Evolutionary conservation across 192 early-diverging fungal species (phyloP).

Genomic region (Gigaspora rosea): DNA sequence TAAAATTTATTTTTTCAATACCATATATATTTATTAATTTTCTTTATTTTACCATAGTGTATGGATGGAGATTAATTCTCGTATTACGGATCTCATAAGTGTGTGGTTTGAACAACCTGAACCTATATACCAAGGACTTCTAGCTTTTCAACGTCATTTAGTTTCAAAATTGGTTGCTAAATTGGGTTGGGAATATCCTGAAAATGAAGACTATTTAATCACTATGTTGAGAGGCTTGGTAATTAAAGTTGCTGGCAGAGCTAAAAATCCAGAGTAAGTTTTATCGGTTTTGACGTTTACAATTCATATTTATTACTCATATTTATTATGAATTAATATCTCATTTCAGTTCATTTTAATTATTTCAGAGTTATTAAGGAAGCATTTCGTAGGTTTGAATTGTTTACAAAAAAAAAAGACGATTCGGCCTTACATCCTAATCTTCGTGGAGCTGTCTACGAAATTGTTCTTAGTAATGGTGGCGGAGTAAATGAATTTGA

Average conservation of each 20-base stretch:
- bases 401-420: conserved; percentile 64
- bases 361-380: conserved; percentile 54
- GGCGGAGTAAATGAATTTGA: conserved; percentile 63
- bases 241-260: conserved; percentile 68
- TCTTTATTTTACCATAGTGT: conserved; percentile 51
- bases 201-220: conserved; percentile 72
- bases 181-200: conserved; percentile 78
- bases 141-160: conserved; percentile 66
- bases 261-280: conserved; percentile 55
- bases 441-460: conserved; percentile 71
- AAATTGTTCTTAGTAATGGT: conserved; percentile 65
- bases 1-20: not conserved
- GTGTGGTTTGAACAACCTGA: conserved; percentile 71
- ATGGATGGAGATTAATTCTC: conserved; percentile 64
- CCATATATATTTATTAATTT: conserved; percentile 8
- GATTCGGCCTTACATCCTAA: conserved; percentile 73
- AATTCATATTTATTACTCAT: not conserved
- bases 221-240: conserved; percentile 76
- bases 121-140: conserved; percentile 62
- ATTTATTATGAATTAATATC: not conserved
- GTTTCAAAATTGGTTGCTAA: conserved; percentile 72
- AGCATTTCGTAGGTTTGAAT: conserved; percentile 69
- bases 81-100: conserved; percentile 57
- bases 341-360: not conserved
- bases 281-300: not conserved